Evolutionary conservation across 345 rosid genomes (phyloP).

Genomic region (Dipteronia sinensis): DNA sequence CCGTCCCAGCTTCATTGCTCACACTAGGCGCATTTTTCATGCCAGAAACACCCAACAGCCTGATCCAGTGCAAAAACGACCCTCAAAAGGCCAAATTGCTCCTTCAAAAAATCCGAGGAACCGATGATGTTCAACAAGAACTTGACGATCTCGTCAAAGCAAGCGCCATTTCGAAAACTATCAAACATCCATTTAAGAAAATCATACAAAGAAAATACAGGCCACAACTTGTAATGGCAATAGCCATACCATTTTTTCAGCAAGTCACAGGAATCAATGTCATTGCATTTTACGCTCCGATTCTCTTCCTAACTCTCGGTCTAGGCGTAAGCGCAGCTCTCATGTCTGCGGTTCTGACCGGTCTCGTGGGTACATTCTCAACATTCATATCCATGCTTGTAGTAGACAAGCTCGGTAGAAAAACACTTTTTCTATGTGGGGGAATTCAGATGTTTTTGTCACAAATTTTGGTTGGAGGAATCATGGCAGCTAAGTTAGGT

Average conservation of each 20-base stretch:
- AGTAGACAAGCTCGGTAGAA: slow-evolving; percentile 31
- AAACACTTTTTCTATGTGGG: slow-evolving; percentile 21
- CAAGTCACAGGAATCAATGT: slow-evolving; percentile 44
- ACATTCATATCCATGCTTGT: slow-evolving; percentile 37
- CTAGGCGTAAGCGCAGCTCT: slow-evolving; percentile 33
- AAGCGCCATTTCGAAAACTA: slow-evolving; percentile 31
- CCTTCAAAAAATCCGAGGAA: slow-evolving; percentile 64
- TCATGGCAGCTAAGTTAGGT: slow-evolving; percentile 30
- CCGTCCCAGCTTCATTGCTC: slow-evolving; percentile 61
- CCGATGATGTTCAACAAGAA: slow-evolving; percentile 52
- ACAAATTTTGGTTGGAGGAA: slow-evolving; percentile 26
- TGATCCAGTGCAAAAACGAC: slow-evolving; percentile 5
- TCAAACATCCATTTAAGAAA: slow-evolving; percentile 41
- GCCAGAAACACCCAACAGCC: slow-evolving; percentile 30
- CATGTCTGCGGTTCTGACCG: slow-evolving; percentile 18
- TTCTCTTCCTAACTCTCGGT: slow-evolving; percentile 33
- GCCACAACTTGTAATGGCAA: slow-evolving; percentile 57
- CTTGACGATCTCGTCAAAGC: slow-evolving; percentile 62
- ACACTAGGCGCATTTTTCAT: slow-evolving; percentile 65
- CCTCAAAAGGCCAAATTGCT: slow-evolving; percentile 43
- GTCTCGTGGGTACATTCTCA: slow-evolving; percentile 22
- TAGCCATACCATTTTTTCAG: slow-evolving; percentile 37
- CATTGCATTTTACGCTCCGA: slow-evolving; percentile 36
- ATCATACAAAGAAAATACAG: slow-evolving; percentile 48
- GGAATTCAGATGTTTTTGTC: slow-evolving; percentile 34